Base-by-base conservation (phyloP, 2,329 filamentous ascomycete species). In the Dactylonectria macrodidyma region DNA sequence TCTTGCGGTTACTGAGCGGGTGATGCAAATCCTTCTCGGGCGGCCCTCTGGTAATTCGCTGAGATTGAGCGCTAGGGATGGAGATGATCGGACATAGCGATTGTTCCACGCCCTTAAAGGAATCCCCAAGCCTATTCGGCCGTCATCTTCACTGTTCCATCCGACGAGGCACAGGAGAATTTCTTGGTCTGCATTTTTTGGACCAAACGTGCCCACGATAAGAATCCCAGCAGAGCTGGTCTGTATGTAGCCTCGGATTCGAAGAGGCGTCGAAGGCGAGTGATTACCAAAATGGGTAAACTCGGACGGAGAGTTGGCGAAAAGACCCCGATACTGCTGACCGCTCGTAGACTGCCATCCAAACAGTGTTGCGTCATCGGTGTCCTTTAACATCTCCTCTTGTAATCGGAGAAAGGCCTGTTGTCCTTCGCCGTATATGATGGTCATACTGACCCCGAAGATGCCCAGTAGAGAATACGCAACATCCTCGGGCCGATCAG, bases 401-500 rank as follows among this genome's bases (percentile, higher is more conserved):
- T 78, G 76, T 0, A 79, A 57, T 11, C 76, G 63, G 14, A 62
- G 30, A 41, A 78, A 79, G 3, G 75, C 74, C 36, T 60, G 51
- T 2, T 55, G 48, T 2, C 75, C 59, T 36, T 80, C 78, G 7
- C 76, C 77, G 36, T 79, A 79, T 2, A 58, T 50, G 4, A 79
- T 64, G 1, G 76, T 71, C 69, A 80, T 76, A n/a, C 69, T 73
- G 0, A 80, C 63, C 5, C 67, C 70, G 11, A 80, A 78, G 7
- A 79, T 60, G 0, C 78, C 79, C 3, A 80, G 59, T 0, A 80
- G 62, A 10, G 70, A 76, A 54, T 79, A 80, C 0, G 78, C 75
- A 2, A 54, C 26, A 47, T 81, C 75, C 58, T 79, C 72, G 30
- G 57, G 24, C 10, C 73, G 70, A 1, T 60, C 74, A 1, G 73